Evolutionary conservation across 352 stramenopile genomes (phyloP).

Genomic region (Phytophthora citricola): DNA sequence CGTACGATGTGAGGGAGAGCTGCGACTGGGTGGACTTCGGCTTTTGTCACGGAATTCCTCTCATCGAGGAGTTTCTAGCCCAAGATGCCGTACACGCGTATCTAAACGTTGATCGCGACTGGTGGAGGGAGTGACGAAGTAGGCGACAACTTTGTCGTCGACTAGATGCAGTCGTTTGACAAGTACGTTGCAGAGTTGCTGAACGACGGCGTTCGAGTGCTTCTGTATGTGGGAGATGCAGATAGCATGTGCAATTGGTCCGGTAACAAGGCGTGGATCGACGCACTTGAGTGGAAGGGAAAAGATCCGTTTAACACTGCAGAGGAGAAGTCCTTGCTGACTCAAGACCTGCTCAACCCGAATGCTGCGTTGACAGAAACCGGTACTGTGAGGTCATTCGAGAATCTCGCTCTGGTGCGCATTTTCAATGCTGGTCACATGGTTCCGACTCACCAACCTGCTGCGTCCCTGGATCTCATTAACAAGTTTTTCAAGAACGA

Average conservation of each 20-base stretch:
- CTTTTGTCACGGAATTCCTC: conserved; percentile 48
- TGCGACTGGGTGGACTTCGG: conserved; percentile 45
- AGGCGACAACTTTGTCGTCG: conserved; percentile 86
- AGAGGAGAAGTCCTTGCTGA: conserved; percentile 36
- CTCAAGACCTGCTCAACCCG: conserved; percentile 28
- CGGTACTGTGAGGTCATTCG: conserved; percentile 44
- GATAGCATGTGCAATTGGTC: conserved; percentile 97
- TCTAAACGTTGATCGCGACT: conserved; percentile 36
- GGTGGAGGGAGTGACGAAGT: conserved; percentile 74
- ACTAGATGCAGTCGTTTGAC: conserved; percentile 85
- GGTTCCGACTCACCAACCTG: conserved; percentile 61
- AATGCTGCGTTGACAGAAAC: conserved; percentile 6
- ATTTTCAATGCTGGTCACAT: conserved; percentile 67
- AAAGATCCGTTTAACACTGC: conserved; percentile 79
- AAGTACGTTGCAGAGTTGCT: conserved; percentile 86
- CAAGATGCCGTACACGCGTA: conserved; percentile 31
- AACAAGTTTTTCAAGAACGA: conserved; percentile 64
- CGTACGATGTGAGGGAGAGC: conserved; percentile 58
- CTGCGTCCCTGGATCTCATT: conserved; percentile 53
- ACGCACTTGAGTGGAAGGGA: conserved; percentile 91
- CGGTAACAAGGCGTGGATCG: conserved; percentile 94
- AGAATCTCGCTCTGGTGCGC: conserved; percentile 55
- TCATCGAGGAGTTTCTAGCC: conserved; percentile 61
- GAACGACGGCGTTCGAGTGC: conserved; percentile 58
- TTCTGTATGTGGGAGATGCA: conserved; percentile 96